Evolutionary conservation across 2,329 filamentous ascomycete species (phyloP), one percentile per base, ranked within the genome.

Genomic region (Calonectria hongkongensis): DNA sequence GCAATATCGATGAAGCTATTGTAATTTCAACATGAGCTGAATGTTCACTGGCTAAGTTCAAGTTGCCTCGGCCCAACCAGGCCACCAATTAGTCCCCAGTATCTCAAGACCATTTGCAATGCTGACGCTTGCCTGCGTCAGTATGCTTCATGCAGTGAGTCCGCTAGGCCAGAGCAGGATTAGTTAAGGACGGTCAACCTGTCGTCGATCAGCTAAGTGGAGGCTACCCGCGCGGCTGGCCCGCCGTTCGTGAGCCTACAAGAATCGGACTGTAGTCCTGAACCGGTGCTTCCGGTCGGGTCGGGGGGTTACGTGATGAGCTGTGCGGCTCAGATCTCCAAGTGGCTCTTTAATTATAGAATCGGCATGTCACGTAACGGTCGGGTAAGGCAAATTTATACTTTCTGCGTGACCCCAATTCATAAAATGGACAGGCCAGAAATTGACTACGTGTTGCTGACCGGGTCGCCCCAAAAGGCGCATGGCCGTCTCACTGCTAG

Each of bases 231-330:
- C 54, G 25, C 54, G 13, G 21, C 33, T 41, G 54, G 25, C 54
- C 54, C 54, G 30, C 33, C 54, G 33, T 60, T 41, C 54, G 12
- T 60, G 54, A 41, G 15, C 54, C 13, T 27, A 41, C 54, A 41
- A 15, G 33, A 6, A 9, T 60, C 16, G 21, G 27, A 8, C 5
- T 60, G 36, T 8, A 10, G 18, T 33, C 51, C 3, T 2, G 33
- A 39, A 7, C 54, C 28, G 30, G 21, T 16, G 12, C 36, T 18
- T 27, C 6, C 13, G 25, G 7, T 18, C 54, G 33, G n/a, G 3
- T 18, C 54, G 33, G n/a, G 3, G 25, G 21, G 27, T 8, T 15
- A 18, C 13, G 54, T 18, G 25, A 2, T 41, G n/a, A 30, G 27
- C 15, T 60, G 13, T 27, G 33, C 16, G 36, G 33, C 39, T 27